A percentile compares a stretch with the other conserved stretches of the same genome.
phyloP scores from a whole-genome alignment of 306 rosid species.

The Cajanus cajan region DNA sequence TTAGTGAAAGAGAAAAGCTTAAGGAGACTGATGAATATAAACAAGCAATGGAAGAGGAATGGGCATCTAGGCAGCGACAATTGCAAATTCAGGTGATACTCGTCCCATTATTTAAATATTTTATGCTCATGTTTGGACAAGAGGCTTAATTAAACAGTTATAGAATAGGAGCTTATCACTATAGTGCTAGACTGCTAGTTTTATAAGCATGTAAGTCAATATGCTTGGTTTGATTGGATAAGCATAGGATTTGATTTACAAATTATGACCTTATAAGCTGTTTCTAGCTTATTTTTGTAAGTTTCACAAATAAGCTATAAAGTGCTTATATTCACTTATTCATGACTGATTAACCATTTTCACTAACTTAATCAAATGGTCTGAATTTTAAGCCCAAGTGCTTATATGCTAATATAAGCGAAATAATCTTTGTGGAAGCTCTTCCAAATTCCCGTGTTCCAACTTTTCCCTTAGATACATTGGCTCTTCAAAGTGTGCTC shows the following conservation, averaged over 20 bases:
- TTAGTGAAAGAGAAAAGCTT: slow-evolving; percentile 71
- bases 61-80: slow-evolving; percentile 82
- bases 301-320: background rate
- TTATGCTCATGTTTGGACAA: background rate
- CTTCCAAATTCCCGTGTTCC: background rate
- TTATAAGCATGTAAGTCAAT: background rate
- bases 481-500: background rate
- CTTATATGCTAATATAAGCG: background rate
- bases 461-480: background rate
- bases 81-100: slow-evolving; percentile 76
- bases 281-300: background rate
- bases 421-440: background rate
- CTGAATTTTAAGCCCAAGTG: background rate
- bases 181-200: background rate
- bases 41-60: slow-evolving; percentile 77
- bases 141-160: background rate
- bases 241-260: background rate
- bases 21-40: slow-evolving; percentile 90
- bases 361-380: background rate
- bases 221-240: background rate
- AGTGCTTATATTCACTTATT: background rate
- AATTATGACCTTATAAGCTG: background rate
- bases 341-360: background rate
- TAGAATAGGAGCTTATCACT: background rate
- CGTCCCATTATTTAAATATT: background rate